phyloP scores from a whole-genome alignment of 257 asterid species.

The Capsicum baccatum region DNA sequence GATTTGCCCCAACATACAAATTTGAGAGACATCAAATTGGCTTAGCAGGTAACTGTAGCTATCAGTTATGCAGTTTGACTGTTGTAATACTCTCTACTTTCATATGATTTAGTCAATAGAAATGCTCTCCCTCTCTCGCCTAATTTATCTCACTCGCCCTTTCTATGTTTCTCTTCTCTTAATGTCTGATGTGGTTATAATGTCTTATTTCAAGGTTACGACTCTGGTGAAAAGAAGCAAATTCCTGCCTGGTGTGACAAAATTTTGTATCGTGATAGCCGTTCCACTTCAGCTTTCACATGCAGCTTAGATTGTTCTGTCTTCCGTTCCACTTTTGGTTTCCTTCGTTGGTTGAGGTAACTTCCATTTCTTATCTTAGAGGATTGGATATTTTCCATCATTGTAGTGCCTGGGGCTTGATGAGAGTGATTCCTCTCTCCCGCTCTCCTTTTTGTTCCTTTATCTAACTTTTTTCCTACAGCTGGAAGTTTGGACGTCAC shows the following conservation, averaged over 20 bases:
- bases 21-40: slow-evolving; percentile 92
- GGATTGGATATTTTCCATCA: neutral
- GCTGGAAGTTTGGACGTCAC: neutral
- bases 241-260: slow-evolving; percentile 99
- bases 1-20: slow-evolving; percentile 95
- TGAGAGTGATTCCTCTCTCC: neutral
- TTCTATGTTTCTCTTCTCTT: too few relatives aligned
- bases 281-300: slow-evolving; percentile 62
- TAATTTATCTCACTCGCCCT: neutral
- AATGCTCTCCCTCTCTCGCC: neutral
- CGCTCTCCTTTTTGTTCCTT: neutral
- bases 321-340: slow-evolving; percentile 60
- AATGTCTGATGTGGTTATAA: too few relatives aligned
- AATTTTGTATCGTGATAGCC: slow-evolving; percentile 86
- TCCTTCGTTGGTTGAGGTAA: slow-evolving; percentile 94
- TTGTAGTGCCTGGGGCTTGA: neutral
- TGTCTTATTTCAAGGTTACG: too few relatives aligned
- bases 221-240: slow-evolving; percentile 65
- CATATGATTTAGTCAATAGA: neutral
- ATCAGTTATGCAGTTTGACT: slow-evolving; percentile 19
- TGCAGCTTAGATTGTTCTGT: slow-evolving; percentile 57
- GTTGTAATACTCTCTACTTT: neutral
- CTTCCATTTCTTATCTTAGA: slow-evolving; percentile 31
- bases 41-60: slow-evolving; percentile 71
- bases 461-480: neutral